Base-by-base conservation (phyloP, 2,329 filamentous ascomycete species). In the Ophiognomonia clavigignenti-juglandacearum region DNA sequence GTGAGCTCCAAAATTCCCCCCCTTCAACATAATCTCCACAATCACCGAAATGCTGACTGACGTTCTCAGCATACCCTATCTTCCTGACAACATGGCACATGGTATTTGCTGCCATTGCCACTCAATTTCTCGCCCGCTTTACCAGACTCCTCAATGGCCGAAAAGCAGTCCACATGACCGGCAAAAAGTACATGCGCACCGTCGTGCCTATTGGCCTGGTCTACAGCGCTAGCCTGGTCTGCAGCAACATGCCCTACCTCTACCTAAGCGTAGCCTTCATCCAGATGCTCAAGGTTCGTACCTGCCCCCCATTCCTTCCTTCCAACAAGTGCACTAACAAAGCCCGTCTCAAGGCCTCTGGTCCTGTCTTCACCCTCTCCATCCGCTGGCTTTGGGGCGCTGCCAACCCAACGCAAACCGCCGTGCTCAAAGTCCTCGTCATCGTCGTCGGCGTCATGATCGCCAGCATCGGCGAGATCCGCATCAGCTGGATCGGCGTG, bases 1-100 rank as follows among this genome's bases (percentile, higher is more conserved):
- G 85, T 88, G 71, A 74, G 84, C 74, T 41, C 54, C 39, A 18
- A 24, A 16, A 32, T 35, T 37, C 9, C 11, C 38, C 22, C n/a
- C n/a, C n/a, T n/a, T n/a, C n/a, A n/a, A n/a, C n/a, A n/a, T n/a
- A n/a, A n/a, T n/a, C n/a, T n/a, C n/a, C n/a, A n/a, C n/a, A n/a
- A n/a, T n/a, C n/a, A n/a, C n/a, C n/a, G n/a, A n/a, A n/a, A n/a
- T n/a, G n/a, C n/a, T n/a, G n/a, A n/a, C n/a, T n/a, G n/a, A n/a
- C n/a, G n/a, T n/a, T n/a, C n/a, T n/a, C n/a, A n/a, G n/a, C n/a
- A n/a, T n/a, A n/a, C n/a, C n/a, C n/a, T n/a, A n/a, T n/a, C n/a
- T n/a, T 95, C 61, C 80, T 97, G 51, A 95, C 89, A 64, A 93
- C 89, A 76, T 97, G 92, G 85, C 92, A 97, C 74, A 76, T 96